phyloP scores from a whole-genome alignment of 2,329 filamentous ascomycete species.

The Huntiella bhutanensis region DNA sequence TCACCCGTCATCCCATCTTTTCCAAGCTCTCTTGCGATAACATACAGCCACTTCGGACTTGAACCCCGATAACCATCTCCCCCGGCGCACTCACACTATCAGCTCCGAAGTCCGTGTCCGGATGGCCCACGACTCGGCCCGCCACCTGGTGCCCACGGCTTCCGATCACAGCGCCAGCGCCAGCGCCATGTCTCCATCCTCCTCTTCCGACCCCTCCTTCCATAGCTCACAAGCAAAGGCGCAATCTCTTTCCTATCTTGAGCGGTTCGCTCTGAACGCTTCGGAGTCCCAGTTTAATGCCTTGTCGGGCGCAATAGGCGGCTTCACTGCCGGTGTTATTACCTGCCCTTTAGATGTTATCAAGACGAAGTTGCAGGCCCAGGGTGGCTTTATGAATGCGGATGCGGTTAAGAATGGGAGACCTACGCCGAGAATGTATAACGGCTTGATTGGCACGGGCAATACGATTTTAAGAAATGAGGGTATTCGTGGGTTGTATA shows the following conservation, averaged over 20 bases:
- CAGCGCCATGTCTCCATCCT: conserved; percentile 5
- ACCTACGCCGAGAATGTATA: conserved; percentile 47
- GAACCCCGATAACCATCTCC: background rate
- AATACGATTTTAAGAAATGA: conserved; percentile 74
- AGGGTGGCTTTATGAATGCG: conserved; percentile 50
- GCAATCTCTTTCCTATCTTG: conserved; percentile 24
- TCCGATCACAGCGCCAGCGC: conserved; percentile 7
- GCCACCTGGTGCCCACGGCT: conserved; percentile 8
- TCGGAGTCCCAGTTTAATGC: conserved; percentile 57
- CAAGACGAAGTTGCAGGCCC: conserved; percentile 93
- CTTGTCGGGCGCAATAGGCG: conserved; percentile 70
- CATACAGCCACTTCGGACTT: background rate
- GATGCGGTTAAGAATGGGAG: conserved; percentile 26
- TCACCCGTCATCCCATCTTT: too few species aligned
- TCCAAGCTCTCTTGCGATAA: too few species aligned
- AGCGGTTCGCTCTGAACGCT: conserved; percentile 36
- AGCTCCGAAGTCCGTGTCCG: conserved; percentile 1
- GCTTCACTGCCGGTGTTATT: conserved; percentile 81
- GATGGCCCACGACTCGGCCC: conserved; percentile 11
- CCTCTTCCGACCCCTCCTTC: conserved; percentile 24
- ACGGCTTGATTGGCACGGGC: conserved; percentile 72
- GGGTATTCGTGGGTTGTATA: conserved; percentile 76
- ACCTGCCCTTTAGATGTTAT: conserved; percentile 97
- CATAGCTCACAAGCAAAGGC: conserved; percentile 25
- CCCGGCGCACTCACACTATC: background rate